Evolutionary conservation across 1,139 yeast species (phyloP).

Genomic region (Yamadazyma atlantica): DNA sequence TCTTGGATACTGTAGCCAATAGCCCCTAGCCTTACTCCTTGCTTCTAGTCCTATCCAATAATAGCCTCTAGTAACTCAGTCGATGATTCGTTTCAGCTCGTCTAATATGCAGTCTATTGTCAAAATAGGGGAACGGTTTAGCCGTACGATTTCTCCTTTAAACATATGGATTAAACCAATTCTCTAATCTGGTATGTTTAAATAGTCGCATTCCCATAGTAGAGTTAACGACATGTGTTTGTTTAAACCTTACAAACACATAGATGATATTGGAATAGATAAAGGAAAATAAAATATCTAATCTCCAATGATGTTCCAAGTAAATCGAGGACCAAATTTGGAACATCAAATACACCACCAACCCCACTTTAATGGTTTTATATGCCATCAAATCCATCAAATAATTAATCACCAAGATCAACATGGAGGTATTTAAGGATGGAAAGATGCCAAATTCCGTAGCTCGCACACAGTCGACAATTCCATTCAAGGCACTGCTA

Average conservation of each 20-base stretch:
- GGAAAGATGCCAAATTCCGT: slow-evolving; percentile 74
- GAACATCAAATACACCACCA: slow-evolving; percentile 41
- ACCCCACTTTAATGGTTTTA: slow-evolving; percentile 31
- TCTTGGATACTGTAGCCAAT: too few species aligned
- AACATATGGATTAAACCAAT: slow-evolving; percentile 50
- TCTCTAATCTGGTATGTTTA: slow-evolving; percentile 41
- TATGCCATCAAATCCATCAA: slow-evolving; percentile 42
- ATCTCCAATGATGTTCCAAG: slow-evolving; percentile 68
- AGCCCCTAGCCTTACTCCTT: too few species aligned
- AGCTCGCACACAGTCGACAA: slow-evolving; percentile 66
- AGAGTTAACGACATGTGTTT: slow-evolving; percentile 28
- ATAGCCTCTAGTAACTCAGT: too few species aligned
- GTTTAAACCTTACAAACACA: slow-evolving; percentile 31
- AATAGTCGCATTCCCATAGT: slow-evolving; percentile 65
- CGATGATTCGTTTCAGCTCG: too few species aligned
- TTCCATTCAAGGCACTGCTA: slow-evolving; percentile 46
- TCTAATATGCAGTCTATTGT: too few species aligned
- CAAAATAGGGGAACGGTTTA: too few species aligned
- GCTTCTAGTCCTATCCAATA: too few species aligned
- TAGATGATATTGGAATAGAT: slow-evolving; percentile 23
- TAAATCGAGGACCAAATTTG: slow-evolving; percentile 82
- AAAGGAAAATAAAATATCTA: slow-evolving; percentile 49
- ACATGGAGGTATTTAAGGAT: slow-evolving; percentile 65
- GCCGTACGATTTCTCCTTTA: neutral
- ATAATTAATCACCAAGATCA: slow-evolving; percentile 52